These are phyloP conservation scores for Musa itinerans DNA, from an alignment of 176 grass and related monocot genomes.

Conservation along the genomic window DNA sequence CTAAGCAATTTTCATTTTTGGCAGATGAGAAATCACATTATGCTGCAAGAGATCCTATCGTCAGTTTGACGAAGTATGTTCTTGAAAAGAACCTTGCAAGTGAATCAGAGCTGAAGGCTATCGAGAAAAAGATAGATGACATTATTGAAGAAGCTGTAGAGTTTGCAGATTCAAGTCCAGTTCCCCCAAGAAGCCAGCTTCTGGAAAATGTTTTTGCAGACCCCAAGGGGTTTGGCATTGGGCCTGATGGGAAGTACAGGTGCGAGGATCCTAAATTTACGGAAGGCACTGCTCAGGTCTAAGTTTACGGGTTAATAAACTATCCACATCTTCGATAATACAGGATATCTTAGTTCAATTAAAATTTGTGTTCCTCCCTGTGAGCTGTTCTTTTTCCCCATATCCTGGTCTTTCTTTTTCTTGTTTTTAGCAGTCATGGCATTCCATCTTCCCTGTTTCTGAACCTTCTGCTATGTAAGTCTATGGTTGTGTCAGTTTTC, in stretches of 20 bases:
- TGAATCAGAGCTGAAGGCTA: constrained; percentile 67
- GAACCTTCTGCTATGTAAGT: too few relatives aligned
- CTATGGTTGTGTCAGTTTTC: too few relatives aligned
- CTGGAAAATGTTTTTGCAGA: constrained; percentile 86
- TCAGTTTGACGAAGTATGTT: constrained; percentile 59
- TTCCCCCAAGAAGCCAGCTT: constrained; percentile 72
- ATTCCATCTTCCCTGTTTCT: too few relatives aligned
- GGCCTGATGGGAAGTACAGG: constrained; percentile 71
- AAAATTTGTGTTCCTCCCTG: too few relatives aligned
- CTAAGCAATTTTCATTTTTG: not conserved
- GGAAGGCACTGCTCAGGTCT: constrained; percentile 79
- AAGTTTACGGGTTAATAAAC: constrained; percentile 11
- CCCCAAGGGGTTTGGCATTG: constrained; percentile 83
- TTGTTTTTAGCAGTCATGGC: too few relatives aligned
- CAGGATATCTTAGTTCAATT: too few relatives aligned
- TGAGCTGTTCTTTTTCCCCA: too few relatives aligned
- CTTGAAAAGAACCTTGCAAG: constrained; percentile 54
- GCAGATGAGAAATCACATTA: constrained; percentile 89
- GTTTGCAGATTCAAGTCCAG: constrained; percentile 75
- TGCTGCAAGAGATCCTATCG: constrained; percentile 54
- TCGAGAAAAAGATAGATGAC: constrained; percentile 77
- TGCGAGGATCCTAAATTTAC: constrained; percentile 95
- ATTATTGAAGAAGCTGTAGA: constrained; percentile 93
- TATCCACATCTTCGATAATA: too few relatives aligned
- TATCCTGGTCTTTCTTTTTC: too few relatives aligned